Evolutionary conservation across 805 yeast species (phyloP), one percentile per base, ranked within the genome.

Genomic region (Yarrowia sp.): DNA sequence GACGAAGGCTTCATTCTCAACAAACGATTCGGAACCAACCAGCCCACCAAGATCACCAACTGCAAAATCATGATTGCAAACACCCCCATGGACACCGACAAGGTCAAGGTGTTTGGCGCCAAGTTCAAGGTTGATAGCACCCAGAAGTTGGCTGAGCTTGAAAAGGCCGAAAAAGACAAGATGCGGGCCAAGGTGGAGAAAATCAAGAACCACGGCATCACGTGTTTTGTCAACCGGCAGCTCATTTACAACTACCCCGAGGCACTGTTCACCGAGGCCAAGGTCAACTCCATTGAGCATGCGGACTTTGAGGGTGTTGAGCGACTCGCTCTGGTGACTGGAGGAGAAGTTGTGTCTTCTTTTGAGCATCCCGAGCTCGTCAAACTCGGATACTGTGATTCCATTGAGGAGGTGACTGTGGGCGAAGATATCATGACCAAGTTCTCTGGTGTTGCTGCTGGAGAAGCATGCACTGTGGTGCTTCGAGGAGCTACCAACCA

Each of bases 221-320:
- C 90, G 76, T 86, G 93, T 71, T 95, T 95, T 75, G 92, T 95
- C 71, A 95, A 95, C 80, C 86, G 99, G 74, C 99, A 95, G 79
- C 84, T 95, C 73, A 95, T 95, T 73, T 95, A 95, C 78, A 98
- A 95, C 79, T 95, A 93, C 84, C 99, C 99, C 31, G 99, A 95
- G 78, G 97, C 90, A 77, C 81, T 95, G 70, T 90, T 95, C 73
- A 83, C 96, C 6, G 99, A 93, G 70, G 78, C 91, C 47, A 85
- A 86, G 64, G 89, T 95, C 71, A 92, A 90, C 76, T 86, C 97
- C 22, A 91, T 95, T 68, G 99, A 95, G 77, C 99, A 95, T 74
- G 98, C 99, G 14, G 99, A 95, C 77, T 95, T 95, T 72, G 98
- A 90, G 73, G 99, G 98, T 73, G 90, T 95, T 65, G 99, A 95